Evolutionary conservation across 352 stramenopile species (phyloP).

Genomic region (Phytopythium kandeliae): DNA sequence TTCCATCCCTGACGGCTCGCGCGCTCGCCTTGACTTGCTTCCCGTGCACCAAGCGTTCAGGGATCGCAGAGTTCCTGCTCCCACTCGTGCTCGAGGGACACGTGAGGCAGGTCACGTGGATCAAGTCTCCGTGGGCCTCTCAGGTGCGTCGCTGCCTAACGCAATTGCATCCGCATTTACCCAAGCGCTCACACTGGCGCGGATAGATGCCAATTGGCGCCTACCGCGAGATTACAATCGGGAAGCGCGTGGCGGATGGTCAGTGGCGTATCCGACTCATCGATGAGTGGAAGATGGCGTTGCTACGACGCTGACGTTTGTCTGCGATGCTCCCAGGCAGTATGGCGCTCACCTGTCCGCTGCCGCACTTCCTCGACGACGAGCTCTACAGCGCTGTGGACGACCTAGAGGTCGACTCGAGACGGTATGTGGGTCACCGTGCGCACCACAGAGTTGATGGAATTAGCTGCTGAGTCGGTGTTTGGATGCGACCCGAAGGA

Average conservation of each 20-base stretch:
- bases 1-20: too few relatives aligned
- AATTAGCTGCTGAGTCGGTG: too few relatives aligned
- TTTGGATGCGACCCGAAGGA: conserved; percentile 6
- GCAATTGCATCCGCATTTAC: too few relatives aligned
- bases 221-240: conserved; percentile 29
- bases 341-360: conserved; percentile 48
- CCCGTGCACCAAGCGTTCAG: too few relatives aligned
- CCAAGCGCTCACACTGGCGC: not conserved
- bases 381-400: conserved; percentile 36
- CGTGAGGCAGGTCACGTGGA: conserved; percentile 67
- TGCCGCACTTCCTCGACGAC: conserved; percentile 74
- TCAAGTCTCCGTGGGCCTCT: conserved; percentile 74
- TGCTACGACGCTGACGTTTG: not conserved
- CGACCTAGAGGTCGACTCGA: conserved; percentile 23
- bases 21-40: too few relatives aligned
- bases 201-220: conserved; percentile 30
- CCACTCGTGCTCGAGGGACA: conserved; percentile 77
- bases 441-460: too few relatives aligned
- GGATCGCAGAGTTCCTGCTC: conserved; percentile 85
- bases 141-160: too few relatives aligned
- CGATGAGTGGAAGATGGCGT: too few relatives aligned
- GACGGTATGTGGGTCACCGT: too few relatives aligned
- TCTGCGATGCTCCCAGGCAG: not conserved
- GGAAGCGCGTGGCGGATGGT: conserved; percentile 33
- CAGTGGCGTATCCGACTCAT: too few relatives aligned